Conservation (phyloP, 768 basidiomycete species). For the Chiua virens region DNA sequence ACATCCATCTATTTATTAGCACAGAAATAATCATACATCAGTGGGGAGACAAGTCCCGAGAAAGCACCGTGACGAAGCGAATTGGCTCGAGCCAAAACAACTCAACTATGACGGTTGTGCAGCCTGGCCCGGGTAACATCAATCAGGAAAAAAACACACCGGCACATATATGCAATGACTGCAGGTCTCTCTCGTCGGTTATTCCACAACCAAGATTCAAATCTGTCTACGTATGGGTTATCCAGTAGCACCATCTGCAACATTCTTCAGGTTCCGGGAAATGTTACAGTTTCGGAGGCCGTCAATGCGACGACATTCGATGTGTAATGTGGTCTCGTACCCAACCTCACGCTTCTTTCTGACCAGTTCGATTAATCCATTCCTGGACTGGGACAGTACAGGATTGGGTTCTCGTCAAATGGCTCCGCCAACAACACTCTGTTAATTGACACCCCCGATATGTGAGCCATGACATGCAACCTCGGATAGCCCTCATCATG, state of each 20-base stretch:
- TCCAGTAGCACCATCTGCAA: not conserved
- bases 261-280: not conserved
- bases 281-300: not conserved
- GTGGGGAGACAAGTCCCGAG: too few species aligned
- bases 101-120: too few species aligned
- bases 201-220: not conserved
- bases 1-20: too few species aligned
- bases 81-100: too few species aligned
- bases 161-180: not conserved
- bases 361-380: too few species aligned
- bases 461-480: not conserved
- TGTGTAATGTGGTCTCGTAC: not conserved
- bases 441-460: not conserved
- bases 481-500: too few species aligned
- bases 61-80: too few species aligned
- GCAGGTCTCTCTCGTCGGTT: not conserved
- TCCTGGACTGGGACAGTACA: not conserved
- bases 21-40: too few species aligned
- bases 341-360: not conserved
- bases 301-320: not conserved
- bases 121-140: too few species aligned
- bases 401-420: not conserved
- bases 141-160: too few species aligned
- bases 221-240: not conserved
- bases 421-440: not conserved